Base-by-base conservation (phyloP, 345 rosid species). In the Populus simonii region DNA sequence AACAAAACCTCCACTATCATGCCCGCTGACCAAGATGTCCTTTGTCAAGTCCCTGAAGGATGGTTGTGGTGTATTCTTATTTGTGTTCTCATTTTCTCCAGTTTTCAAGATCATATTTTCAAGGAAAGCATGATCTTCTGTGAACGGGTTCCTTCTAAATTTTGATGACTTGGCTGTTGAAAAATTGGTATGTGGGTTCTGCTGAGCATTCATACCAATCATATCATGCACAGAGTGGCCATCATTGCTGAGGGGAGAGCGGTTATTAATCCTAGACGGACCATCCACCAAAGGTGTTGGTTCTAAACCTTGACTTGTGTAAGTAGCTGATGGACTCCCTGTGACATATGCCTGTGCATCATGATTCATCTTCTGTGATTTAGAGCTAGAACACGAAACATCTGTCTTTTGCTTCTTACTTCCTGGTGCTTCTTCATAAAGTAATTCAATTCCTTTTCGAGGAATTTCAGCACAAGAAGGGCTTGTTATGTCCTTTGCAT, bases 391-490 rank as follows among this genome's bases (percentile, higher is more conserved):
- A 73, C 69, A 39, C 23, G 86, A 81, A 79, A 75, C 81, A 69
- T 85, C 82, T 17, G 68, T 69, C 80, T 79, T 78, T 77, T 82
- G 83, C 66, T 81, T 86, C 74, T 87, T 73, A 69, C 75, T 75
- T 57, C 79, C 78, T 53, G 84, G 74, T 35, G 77, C 86, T 66
- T 83, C 75, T 67, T 72, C 83, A 71, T 45, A 68, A 57, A 36
- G 74, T 76, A 77, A 75, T 36, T 74, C 87, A 49, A 72, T 78
- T 74, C 36, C 82, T 74, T 79, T 80, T 57, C 23, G 77, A 70
- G 83, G 83, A 80, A 80, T 84, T 66, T 81, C 77, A 55, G 66
- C 55, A 79, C 65, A 69, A 75, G 53, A 74, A 79, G 83, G 76
- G 69, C 69, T 66, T 33, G 31, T 33, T 66, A 70, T 72, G 72